Percentiles rank a stretch among this genome's conserved stretches.
phyloP scores from a whole-genome alignment of 148 eudicot species.

The Spergularia bocconei region DNA sequence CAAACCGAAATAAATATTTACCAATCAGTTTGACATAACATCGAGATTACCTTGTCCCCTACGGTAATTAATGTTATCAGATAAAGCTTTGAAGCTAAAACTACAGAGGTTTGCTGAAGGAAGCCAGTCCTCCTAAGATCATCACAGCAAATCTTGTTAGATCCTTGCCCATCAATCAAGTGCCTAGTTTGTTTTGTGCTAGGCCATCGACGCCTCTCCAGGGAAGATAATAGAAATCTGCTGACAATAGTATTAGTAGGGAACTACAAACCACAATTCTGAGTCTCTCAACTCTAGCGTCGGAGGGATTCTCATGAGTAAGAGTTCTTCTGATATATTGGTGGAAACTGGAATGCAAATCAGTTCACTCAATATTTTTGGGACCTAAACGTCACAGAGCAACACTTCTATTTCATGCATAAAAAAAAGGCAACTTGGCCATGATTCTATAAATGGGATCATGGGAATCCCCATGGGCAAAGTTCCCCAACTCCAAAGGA shows the following conservation, averaged over 20 bases:
- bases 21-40: background rate
- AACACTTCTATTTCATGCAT: too few species aligned
- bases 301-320: background rate
- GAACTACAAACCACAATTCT: background rate
- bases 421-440: background rate
- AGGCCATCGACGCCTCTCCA: background rate
- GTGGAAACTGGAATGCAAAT: background rate
- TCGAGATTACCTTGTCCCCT: background rate
- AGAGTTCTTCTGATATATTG: background rate
- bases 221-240: background rate
- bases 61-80: background rate
- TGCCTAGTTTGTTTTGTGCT: background rate
- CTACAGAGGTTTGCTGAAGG: background rate
- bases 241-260: background rate
- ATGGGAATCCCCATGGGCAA: background rate
- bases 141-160: background rate
- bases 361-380: background rate
- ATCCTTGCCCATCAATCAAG: slow-evolving; percentile 4
- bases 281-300: background rate
- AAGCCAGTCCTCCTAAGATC: background rate
- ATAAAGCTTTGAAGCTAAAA: background rate
- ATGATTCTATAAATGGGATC: background rate
- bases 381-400: background rate
- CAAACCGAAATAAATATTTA: background rate
- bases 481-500: background rate